A percentile compares a stretch with the other conserved stretches of the same genome.
phyloP scores from a whole-genome alignment of 1,284 basidiomycete species.

The Amylostereum chailletii region DNA sequence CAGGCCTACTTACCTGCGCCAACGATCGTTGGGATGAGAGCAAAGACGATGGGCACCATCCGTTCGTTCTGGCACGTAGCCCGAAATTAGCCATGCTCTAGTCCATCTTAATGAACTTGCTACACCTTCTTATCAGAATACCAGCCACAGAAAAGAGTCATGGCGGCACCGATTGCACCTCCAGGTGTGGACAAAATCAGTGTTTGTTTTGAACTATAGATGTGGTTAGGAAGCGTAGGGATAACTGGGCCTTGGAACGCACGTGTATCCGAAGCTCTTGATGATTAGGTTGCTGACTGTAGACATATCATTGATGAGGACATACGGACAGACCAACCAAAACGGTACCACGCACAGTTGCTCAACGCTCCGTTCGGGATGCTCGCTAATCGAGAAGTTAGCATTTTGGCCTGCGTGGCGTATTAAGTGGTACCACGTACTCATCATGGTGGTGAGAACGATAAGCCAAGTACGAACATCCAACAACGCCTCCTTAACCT shows the following conservation, averaged over 20 bases:
- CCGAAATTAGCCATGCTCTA: neutral
- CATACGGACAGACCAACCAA: neutral
- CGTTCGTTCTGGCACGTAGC: conserved; percentile 36
- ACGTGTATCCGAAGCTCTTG: conserved; percentile 62
- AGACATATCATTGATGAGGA: neutral
- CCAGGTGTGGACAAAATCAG: conserved; percentile 53
- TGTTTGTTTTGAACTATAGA: conserved; percentile 45
- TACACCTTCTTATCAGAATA: conserved; percentile 54
- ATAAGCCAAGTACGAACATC: conserved; percentile 62
- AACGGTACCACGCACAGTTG: conserved; percentile 40
- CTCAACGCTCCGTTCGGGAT: conserved; percentile 59
- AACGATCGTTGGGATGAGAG: conserved; percentile 53
- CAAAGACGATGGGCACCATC: conserved; percentile 56
- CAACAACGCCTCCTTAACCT: conserved; percentile 46
- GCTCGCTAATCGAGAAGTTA: conserved; percentile 29
- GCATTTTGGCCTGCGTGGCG: too few relatives aligned
- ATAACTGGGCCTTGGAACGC: conserved; percentile 14
- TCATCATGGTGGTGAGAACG: conserved; percentile 46
- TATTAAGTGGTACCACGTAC: conserved; percentile 26
- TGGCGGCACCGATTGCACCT: conserved; percentile 42
- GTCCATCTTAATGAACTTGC: conserved; percentile 1
- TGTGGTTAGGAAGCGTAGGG: neutral
- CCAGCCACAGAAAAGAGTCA: conserved; percentile 49
- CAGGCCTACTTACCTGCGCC: conserved; percentile 32
- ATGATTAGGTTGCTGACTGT: conserved; percentile 54